Percentiles rank a stretch among this genome's conserved stretches.
phyloP scores from a whole-genome alignment of 768 basidiomycete species.

The Pulveroboletus sp. region DNA sequence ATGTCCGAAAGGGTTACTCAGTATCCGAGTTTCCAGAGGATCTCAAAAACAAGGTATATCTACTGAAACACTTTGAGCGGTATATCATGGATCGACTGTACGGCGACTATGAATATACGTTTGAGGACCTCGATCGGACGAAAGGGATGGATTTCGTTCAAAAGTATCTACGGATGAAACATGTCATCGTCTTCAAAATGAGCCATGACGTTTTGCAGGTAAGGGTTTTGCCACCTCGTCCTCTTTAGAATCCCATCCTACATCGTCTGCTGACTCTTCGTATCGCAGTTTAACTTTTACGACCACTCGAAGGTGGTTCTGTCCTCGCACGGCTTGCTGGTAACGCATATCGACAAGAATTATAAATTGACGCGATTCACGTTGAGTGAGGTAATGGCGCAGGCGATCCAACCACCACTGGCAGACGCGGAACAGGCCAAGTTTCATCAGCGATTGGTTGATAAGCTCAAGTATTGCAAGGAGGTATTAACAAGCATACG shows the following conservation, averaged over 20 bases:
- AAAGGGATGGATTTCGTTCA: constrained; percentile 95
- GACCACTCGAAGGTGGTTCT: constrained; percentile 95
- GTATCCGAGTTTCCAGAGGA: constrained; percentile 73
- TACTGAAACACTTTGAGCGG: constrained; percentile 88
- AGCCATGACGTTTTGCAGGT: constrained; percentile 96
- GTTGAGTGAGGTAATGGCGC: constrained; percentile 65
- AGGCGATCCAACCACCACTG: constrained; percentile 37
- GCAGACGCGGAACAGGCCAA: constrained; percentile 54
- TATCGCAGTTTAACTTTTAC: constrained; percentile 91
- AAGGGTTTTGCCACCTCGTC: neutral
- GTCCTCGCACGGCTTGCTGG: constrained; percentile 67
- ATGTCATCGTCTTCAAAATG: constrained; percentile 94
- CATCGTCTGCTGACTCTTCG: neutral
- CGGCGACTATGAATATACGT: constrained; percentile 81
- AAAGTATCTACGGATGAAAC: constrained; percentile 94
- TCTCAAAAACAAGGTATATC: constrained; percentile 84
- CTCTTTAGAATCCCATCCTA: neutral
- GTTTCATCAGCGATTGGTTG: constrained; percentile 59
- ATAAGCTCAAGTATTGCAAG: constrained; percentile 75
- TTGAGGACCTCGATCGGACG: constrained; percentile 56
- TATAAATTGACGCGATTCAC: constrained; percentile 72
- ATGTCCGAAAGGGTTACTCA: constrained; percentile 66
- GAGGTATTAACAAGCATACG: constrained; percentile 74
- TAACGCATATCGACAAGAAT: constrained; percentile 91
- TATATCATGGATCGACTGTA: constrained; percentile 92